Evolutionary conservation across 352 stramenopile species (phyloP).

Genomic region (Phytophthora agathidicida): DNA sequence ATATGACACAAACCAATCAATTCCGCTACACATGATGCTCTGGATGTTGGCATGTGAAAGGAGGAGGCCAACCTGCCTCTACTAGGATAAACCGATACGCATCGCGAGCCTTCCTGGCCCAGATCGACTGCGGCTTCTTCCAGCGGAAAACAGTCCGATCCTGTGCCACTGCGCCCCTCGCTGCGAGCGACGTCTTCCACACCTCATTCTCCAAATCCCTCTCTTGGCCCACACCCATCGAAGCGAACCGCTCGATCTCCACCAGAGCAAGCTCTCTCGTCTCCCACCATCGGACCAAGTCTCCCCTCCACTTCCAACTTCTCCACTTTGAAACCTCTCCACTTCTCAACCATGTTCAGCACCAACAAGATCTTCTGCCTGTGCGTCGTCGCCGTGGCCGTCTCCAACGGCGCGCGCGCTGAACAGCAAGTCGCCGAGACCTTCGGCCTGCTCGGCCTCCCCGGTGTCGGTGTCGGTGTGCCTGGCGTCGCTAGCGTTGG

Average conservation of each 20-base stretch:
- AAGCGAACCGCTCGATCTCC: conserved; percentile 4
- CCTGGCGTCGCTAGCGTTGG: conserved; percentile 6
- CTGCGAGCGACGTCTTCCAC: background rate
- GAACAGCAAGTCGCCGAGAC: conserved; percentile 4
- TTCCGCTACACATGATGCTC: too few species aligned
- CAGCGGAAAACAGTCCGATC: too few species aligned
- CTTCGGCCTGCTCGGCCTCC: conserved; percentile 7
- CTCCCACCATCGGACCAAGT: too few species aligned
- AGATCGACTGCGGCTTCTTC: too few species aligned
- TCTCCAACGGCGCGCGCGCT: conserved; percentile 2
- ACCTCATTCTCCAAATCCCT: conserved; percentile 14
- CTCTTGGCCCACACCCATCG: conserved; percentile 1
- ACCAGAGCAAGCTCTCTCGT: conserved; percentile 8
- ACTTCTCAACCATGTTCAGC: conserved; percentile 17
- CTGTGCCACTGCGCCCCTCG: too few species aligned
- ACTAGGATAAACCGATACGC: too few species aligned
- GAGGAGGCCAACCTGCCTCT: too few species aligned
- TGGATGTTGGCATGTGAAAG: too few species aligned
- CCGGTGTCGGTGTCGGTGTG: conserved; percentile 6
- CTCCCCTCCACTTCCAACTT: conserved; percentile 1
- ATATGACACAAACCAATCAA: too few species aligned
- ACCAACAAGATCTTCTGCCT: conserved; percentile 15
- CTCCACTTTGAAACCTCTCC: too few species aligned
- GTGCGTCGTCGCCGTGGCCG: background rate
- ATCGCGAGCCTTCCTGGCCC: too few species aligned